Percentiles rank a stretch among this genome's conserved stretches.
Evolutionary conservation across 805 yeast species (phyloP).

Genomic region (Wickerhamomyces canadensis): DNA sequence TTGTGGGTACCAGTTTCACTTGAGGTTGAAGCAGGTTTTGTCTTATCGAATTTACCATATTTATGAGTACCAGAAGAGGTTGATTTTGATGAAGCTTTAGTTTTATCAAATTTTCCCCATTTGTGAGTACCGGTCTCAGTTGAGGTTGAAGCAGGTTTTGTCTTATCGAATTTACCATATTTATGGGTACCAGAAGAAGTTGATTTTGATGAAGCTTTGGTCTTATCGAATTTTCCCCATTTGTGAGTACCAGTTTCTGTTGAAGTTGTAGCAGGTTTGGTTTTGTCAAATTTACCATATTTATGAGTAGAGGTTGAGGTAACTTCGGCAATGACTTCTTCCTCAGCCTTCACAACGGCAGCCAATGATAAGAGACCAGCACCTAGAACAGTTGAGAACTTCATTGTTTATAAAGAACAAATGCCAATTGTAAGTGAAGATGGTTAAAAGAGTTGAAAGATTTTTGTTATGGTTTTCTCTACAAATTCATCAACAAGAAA

Average conservation of each 20-base stretch:
- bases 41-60: slow-evolving; percentile 49
- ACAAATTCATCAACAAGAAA: too few relatives aligned
- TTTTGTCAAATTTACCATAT: slow-evolving; percentile 35
- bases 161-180: slow-evolving; percentile 48
- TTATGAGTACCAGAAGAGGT: slow-evolving; percentile 45
- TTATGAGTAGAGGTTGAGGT: slow-evolving; percentile 42
- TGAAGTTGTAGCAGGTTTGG: slow-evolving; percentile 23
- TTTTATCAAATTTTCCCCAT: slow-evolving; percentile 50
- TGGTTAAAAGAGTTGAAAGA: background rate
- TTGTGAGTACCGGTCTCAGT: slow-evolving; percentile 47
- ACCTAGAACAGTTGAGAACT: slow-evolving; percentile 17
- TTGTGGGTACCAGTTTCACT: slow-evolving; percentile 43
- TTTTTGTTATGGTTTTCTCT: background rate
- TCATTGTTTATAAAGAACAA: slow-evolving; percentile 18
- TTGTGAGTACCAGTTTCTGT: slow-evolving; percentile 43
- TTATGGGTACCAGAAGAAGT: slow-evolving; percentile 43
- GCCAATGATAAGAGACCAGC: slow-evolving; percentile 17
- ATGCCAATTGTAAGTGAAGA: background rate
- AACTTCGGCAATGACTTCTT: slow-evolving; percentile 18
- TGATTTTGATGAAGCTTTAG: slow-evolving; percentile 29
- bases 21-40: slow-evolving; percentile 29
- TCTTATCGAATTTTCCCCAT: slow-evolving; percentile 47
- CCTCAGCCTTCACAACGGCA: slow-evolving; percentile 20
- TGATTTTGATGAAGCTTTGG: slow-evolving; percentile 30
- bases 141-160: slow-evolving; percentile 26